Conservation (phyloP, 2,329 filamentous ascomycete species). For the Cryphonectria nitschkei region DNA sequence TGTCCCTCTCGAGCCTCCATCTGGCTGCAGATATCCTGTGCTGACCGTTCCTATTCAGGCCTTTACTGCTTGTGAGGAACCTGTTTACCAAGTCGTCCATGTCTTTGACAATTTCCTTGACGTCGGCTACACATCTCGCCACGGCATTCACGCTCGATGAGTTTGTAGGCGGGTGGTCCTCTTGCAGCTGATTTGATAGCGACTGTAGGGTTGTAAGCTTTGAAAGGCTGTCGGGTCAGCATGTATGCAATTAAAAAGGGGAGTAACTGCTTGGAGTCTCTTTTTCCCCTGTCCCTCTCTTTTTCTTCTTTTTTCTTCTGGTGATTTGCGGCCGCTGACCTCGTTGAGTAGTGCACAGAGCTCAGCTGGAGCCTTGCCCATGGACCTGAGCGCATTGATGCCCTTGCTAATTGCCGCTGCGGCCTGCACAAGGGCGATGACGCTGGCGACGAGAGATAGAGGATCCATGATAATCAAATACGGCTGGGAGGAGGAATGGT, state of each 20-base stretch:
- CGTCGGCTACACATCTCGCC: not conserved
- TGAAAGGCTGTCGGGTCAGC: not conserved
- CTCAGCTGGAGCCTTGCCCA: not conserved
- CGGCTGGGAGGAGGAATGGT: not conserved
- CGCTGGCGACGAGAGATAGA: not conserved
- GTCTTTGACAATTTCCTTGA: not conserved
- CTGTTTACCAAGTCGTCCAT: not conserved
- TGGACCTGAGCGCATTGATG: not conserved
- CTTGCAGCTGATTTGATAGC: not conserved
- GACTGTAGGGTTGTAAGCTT: not conserved
- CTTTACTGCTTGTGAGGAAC: not conserved
- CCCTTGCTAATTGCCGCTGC: not conserved
- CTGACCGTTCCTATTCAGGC: not conserved
- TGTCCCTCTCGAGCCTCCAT: not conserved
- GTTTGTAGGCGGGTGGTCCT: not conserved
- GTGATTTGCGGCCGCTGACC: not conserved
- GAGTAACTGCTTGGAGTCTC: not conserved
- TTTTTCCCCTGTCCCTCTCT: too few species aligned
- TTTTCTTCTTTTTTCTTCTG: too few species aligned
- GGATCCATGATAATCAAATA: not conserved
- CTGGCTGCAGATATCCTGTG: not conserved
- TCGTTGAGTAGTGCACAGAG: not conserved
- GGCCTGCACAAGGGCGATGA: not conserved
- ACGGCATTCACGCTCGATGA: not conserved
- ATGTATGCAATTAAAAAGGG: not conserved